Conservation (phyloP, 73 alveolate species). For the Stentor coeruleus region DNA sequence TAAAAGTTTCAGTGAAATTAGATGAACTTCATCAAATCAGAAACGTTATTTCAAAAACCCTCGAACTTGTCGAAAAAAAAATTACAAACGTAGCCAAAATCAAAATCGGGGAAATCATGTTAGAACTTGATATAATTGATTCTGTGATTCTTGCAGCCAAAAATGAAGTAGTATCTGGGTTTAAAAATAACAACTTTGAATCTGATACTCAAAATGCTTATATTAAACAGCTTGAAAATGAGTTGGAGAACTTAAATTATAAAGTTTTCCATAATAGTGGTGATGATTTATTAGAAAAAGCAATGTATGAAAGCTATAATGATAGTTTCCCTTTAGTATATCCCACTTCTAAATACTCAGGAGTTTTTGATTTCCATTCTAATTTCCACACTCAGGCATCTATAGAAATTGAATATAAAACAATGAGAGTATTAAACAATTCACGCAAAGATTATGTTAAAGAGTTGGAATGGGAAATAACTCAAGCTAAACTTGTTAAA, state of each 20-base stretch:
- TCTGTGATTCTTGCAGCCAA: neutral
- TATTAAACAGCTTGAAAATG: slow-evolving; percentile 13
- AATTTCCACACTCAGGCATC: neutral
- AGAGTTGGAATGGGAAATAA: neutral
- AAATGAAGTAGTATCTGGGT: neutral
- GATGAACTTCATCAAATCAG: neutral
- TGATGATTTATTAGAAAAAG: neutral
- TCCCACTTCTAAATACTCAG: neutral
- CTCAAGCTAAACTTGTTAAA: neutral
- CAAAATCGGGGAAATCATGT: neutral
- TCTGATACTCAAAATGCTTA: neutral
- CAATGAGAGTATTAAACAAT: neutral
- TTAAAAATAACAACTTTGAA: neutral
- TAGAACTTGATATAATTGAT: no score
- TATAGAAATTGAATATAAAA: neutral
- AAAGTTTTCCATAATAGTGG: neutral
- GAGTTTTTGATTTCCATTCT: no score
- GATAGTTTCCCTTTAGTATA: neutral
- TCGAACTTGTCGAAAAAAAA: neutral
- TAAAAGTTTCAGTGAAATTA: neutral
- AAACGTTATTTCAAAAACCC: neutral
- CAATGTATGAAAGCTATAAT: neutral
- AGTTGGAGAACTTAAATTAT: neutral
- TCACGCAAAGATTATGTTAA: neutral
- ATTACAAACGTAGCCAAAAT: neutral